Evolutionary conservation across 305 asterid genomes (phyloP), one percentile per base, ranked within the genome.

Genomic region (Fraxinus angustifolia): DNA sequence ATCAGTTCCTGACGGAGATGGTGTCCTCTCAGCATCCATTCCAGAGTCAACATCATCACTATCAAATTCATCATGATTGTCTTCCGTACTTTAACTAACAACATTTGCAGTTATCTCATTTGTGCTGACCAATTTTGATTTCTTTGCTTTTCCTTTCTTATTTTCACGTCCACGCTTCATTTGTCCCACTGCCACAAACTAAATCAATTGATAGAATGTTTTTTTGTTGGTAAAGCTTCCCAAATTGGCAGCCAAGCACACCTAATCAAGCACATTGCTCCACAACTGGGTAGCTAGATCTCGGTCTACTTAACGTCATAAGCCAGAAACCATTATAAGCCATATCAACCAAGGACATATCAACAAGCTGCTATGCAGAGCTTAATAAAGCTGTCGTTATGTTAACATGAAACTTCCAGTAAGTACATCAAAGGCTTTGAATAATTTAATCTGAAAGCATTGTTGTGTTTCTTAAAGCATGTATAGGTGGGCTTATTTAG

Each of bases 91-190:
- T 82, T 85, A 58, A 75, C 90, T 82, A 81, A 68, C 90, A 84
- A 80, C 89, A 83, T 89, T 82, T 19, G 94, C 83, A 12, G 88
- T 76, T 84, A 35, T 95, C 80, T 91, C 97, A 76, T 87, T 84
- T 40, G 90, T 81, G 83, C 83, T 81, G 53, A 19, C 86, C 79
- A 84, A 73, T 79, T 88, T 90, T 4, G 88, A 91, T 83, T 91
- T 94, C 89, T 91, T 93, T 3, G 82, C 82, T 78, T 80, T 91
- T 81, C 97, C 90, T 87, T 89, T 91, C 89, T 89, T 94, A 83
- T 82, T 87, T 81, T 94, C 95, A 80, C 94, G 90, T 82, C 79
- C 89, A 82, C 97, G 90, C 89, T 93, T 93, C 98, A 93, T 94
- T 82, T 83, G 70, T 6, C 65, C 82, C 16, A 21, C 16, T 23